Conservation (phyloP, 495 filamentous ascomycete genomes). For the Astrothelium macrocarpum region DNA sequence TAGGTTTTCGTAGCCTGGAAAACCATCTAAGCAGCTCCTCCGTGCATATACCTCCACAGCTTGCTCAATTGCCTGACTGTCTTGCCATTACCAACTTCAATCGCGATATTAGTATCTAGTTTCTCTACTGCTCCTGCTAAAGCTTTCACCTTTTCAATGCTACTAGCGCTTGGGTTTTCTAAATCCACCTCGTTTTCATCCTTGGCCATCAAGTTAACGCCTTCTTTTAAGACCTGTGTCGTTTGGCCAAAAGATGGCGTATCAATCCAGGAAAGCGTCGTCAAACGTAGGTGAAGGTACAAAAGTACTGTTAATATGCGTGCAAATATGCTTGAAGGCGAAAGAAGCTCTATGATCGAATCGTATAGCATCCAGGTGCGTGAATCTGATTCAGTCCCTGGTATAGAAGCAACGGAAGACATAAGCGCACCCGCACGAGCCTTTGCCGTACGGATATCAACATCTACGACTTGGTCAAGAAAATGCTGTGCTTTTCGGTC, state of each 20-base stretch:
- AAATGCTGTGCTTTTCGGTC: background rate
- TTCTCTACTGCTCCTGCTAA: background rate
- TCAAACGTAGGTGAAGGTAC: background rate
- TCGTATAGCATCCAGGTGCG: background rate
- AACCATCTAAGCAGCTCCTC: background rate
- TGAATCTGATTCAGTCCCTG: background rate
- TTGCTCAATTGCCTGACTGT: constrained; percentile 6
- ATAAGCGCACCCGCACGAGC: background rate
- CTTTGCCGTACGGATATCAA: background rate
- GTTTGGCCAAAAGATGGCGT: background rate
- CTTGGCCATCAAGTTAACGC: background rate
- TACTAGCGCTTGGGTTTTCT: background rate
- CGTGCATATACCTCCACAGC: constrained; percentile 8
- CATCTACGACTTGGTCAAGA: constrained; percentile 8
- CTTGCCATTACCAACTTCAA: background rate
- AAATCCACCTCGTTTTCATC: background rate
- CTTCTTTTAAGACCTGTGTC: background rate
- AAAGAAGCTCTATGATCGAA: background rate
- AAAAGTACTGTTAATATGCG: background rate
- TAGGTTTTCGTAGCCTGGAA: no score
- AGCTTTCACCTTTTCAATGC: background rate
- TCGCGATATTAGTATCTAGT: background rate
- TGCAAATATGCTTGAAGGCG: background rate
- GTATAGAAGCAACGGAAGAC: background rate
- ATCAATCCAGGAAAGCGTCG: background rate